Evolutionary conservation across 2,329 filamentous ascomycete species (phyloP).

Genomic region (Cyphellophora europaea): DNA sequence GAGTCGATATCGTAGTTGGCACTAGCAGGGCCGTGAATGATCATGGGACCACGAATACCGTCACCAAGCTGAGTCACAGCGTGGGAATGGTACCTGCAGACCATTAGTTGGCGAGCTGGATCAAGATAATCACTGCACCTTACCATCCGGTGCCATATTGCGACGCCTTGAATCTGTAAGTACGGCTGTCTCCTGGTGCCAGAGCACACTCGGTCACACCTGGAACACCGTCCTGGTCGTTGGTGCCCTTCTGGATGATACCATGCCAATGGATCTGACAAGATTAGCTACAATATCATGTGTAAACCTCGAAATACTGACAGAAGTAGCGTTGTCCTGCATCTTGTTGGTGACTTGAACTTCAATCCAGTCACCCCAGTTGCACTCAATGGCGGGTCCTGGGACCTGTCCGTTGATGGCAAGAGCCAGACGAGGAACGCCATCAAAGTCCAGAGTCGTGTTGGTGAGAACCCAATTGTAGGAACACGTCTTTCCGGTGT

Average conservation of each 20-base stretch:
- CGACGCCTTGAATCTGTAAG: conserved; percentile 49
- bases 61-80: conserved; percentile 29
- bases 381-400: conserved; percentile 56
- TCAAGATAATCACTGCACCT: too few species aligned
- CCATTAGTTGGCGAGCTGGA: too few species aligned
- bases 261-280: conserved; percentile 61
- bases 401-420: conserved; percentile 61
- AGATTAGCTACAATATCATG: too few species aligned
- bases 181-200: conserved; percentile 41
- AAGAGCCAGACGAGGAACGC: conserved; percentile 42
- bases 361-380: conserved; percentile 50
- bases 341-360: conserved; percentile 47
- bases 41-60: conserved; percentile 18
- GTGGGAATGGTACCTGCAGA: conserved; percentile 59
- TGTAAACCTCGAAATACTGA: too few species aligned
- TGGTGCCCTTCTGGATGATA: conserved; percentile 45
- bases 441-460: conserved; percentile 14
- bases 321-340: conserved; percentile 47
- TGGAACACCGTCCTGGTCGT: conserved; percentile 48
- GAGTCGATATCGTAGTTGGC: conserved; percentile 18
- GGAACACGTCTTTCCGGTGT: conserved; percentile 10
- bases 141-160: conserved; percentile 30
- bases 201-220: conserved; percentile 44
- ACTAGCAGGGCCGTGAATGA: conserved; percentile 18
- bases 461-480: conserved; percentile 15